A percentile compares a stretch with the other conserved stretches of the same genome.
Evolutionary conservation across 306 rosid species (phyloP).

Genomic region (Datisca glomerata): DNA sequence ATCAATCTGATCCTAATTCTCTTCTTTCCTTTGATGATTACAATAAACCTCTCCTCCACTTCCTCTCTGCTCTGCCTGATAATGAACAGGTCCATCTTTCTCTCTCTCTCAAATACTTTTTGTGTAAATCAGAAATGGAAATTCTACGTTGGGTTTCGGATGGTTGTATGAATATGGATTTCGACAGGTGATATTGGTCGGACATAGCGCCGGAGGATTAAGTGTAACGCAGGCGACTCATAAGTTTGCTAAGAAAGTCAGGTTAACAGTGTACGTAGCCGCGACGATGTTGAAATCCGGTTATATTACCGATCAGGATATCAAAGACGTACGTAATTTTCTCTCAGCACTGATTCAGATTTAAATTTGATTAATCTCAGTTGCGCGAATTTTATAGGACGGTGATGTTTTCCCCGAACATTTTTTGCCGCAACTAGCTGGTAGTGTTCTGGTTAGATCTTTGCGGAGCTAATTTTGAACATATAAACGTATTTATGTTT

Average conservation of each 20-base stretch:
- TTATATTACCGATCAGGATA: constrained; percentile 43
- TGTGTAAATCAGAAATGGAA: not conserved
- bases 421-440: too few species aligned
- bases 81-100: constrained; percentile 48
- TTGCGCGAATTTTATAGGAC: too few species aligned
- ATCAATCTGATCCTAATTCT: constrained; percentile 50
- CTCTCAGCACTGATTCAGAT: not conserved
- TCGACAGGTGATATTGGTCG: constrained; percentile 68
- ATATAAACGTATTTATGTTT: too few species aligned
- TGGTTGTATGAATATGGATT: not conserved
- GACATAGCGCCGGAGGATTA: constrained; percentile 92
- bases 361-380: too few species aligned
- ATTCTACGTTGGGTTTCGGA: not conserved
- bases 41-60: constrained; percentile 63
- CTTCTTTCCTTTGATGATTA: constrained; percentile 64
- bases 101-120: not conserved
- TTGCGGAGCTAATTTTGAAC: too few species aligned
- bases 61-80: constrained; percentile 53
- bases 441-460: too few species aligned
- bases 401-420: not conserved
- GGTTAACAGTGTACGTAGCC: constrained; percentile 60
- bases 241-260: constrained; percentile 56
- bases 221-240: constrained; percentile 64
- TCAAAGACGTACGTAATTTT: constrained; percentile 19
- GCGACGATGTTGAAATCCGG: constrained; percentile 88